Evolutionary conservation across 495 filamentous ascomycete species (phyloP), one percentile per base, ranked within the genome.

Genomic region (Podospora pseudoanserina): DNA sequence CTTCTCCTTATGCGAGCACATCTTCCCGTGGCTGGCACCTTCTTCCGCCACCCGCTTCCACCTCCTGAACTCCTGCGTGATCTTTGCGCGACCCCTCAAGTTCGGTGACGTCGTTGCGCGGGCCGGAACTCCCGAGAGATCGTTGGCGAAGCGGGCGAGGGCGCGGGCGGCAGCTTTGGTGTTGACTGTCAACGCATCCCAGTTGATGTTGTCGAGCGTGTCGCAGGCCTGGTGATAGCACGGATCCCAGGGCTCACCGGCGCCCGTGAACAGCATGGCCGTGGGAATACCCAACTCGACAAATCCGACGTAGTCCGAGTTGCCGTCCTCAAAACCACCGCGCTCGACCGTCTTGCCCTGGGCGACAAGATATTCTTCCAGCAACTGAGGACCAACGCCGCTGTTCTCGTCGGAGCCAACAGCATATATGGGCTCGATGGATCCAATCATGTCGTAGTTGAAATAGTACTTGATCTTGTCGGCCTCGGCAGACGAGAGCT

Each of bases 361-460:
- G 16, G 74, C 72, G 1, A 70, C 72, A 16, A 79, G 67, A 28
- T 78, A 77, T 2, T 72, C 77, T 13, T 69, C 66, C 13, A 74
- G 63, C 3, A 80, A 65, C 30, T 73, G 67, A 16, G 73, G 69
- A 18, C 73, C 75, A 53, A 72, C 72, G n/a, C 77, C 82, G 67
- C 79, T 80, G 44, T 76, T 77, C 44, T 79, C 73, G 64, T 80
- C 77, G 18, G 74, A 73, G 27, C 60, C 89, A 72, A 91, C 83
- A 68, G 83, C 85, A 70, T 85, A 83, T 4, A 82, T 81, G 66
- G 87, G 91, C 78, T 90, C 88, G n/a, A 89, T 89, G 5, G 85
- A 88, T 34, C 88, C 90, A 66, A 91, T 89, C 90, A 92, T 92
- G 79, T 92, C 90, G 72, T 90, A 90, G 79, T 92, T 91, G 73